These are phyloP conservation scores for Epichloe sp. DNA, from an alignment of 2,329 filamentous ascomycete genomes.

Conservation along the genomic window DNA sequence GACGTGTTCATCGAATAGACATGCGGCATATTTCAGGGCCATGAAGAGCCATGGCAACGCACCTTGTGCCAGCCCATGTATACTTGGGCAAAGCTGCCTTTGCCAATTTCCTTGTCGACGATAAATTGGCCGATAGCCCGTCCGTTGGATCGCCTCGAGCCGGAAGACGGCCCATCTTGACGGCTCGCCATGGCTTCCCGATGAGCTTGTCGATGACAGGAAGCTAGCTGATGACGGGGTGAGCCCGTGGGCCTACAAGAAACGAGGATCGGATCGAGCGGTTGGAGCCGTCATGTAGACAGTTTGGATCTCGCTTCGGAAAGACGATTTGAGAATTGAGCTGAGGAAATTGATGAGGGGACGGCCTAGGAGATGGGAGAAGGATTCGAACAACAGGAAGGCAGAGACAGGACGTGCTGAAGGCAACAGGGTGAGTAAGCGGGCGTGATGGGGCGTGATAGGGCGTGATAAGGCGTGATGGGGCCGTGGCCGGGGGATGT, in stretches of 20 bases:
- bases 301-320: background rate
- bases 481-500: conserved; percentile 2
- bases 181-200: conserved; percentile 27
- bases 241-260: conserved; percentile 25
- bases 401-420: conserved; percentile 8
- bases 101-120: conserved; percentile 81
- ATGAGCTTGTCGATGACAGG: conserved; percentile 19
- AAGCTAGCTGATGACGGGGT: conserved; percentile 17
- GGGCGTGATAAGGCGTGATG: background rate
- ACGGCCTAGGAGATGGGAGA: background rate
- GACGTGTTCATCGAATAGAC: no score
- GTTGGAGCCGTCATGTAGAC: conserved; percentile 29
- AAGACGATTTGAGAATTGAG: conserved; percentile 8
- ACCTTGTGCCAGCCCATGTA: conserved; percentile 81
- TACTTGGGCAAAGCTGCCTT: conserved; percentile 94
- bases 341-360: background rate
- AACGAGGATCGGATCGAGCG: conserved; percentile 21
- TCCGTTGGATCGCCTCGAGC: conserved; percentile 22
- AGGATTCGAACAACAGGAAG: conserved; percentile 4
- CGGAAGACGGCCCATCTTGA: conserved; percentile 23
- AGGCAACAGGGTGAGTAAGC: conserved; percentile 9
- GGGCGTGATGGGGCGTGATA: conserved; percentile 7
- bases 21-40: background rate
- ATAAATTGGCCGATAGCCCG: conserved; percentile 58
- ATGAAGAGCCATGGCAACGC: conserved; percentile 3